Conservation (phyloP, 768 basidiomycete genomes). For the Leccinellum albellum region DNA sequence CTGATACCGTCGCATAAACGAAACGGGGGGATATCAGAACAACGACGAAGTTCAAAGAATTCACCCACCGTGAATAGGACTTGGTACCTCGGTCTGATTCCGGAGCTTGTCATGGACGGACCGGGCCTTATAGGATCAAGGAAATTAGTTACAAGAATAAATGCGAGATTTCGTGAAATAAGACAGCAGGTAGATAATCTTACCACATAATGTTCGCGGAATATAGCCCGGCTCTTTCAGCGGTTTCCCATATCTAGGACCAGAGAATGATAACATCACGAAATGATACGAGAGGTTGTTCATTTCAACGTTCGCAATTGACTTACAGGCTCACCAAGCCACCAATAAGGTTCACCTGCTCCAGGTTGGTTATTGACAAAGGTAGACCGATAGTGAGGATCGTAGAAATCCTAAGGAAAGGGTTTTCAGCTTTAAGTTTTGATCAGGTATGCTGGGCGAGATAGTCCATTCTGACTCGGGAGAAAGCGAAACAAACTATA, state of each 20-base stretch:
- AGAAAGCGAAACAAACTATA: background rate
- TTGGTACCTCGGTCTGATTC: conserved; percentile 11
- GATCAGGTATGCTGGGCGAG: too few relatives aligned
- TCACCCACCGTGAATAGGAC: conserved; percentile 15
- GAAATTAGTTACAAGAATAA: background rate
- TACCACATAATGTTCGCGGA: conserved; percentile 65
- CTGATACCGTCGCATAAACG: background rate
- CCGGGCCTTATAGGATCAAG: conserved; percentile 9
- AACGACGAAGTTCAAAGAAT: background rate
- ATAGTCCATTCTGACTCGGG: background rate
- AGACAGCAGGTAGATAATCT: conserved; percentile 19
- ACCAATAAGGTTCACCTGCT: conserved; percentile 67
- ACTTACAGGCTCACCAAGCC: conserved; percentile 81
- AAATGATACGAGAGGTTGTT: background rate
- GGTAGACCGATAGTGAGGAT: conserved; percentile 51
- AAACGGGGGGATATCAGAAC: background rate
- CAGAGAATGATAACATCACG: background rate
- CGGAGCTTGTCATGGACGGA: conserved; percentile 8
- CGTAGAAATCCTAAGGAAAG: conserved; percentile 74
- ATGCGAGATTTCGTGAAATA: background rate
- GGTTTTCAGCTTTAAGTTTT: background rate
- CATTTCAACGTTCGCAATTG: background rate
- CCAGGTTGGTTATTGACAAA: conserved; percentile 65
- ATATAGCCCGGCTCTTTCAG: conserved; percentile 61
- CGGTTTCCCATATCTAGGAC: conserved; percentile 18